Base-by-base conservation (phyloP, 2,329 filamentous ascomycete species). In the Sclerotinia minor region DNA sequence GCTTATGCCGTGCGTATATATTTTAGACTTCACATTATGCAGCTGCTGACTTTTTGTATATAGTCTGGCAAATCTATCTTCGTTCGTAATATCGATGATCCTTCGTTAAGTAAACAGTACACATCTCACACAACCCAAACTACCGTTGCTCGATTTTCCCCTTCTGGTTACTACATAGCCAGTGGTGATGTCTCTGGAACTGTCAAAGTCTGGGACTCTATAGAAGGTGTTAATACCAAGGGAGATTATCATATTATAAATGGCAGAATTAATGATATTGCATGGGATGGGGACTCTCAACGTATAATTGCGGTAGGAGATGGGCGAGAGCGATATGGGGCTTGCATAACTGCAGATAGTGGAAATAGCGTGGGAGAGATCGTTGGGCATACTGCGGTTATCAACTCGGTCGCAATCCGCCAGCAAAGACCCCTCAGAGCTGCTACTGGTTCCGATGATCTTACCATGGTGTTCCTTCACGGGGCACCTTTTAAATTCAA, bases 11-110 rank as follows among this genome's bases (percentile, higher is more conserved):
- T 96, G 84, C 79, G 89, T 63, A 35, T 63, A 41, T 80, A 64
- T 47, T 61, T 69, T 69, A 15, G 45, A 64, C 3, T 21, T 35
- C 2, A 7, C 7, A 19, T 29, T 47, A 19, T n/a, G 19, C 26
- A 49, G 32, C 26, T 24, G 35, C 41, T 41, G 67, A 63, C 70
- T 75, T 44, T 70, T 15, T 9, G 69, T 49, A 15, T 64, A 50
- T 69, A 96, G 92, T 94, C 93, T 65, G 94, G 92, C 77, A 98
- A 98, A 83, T 98, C 94, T 70, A 89, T 99, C 80, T 98, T 97
- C 81, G 84, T 99, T 59, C 92, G 95, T 74, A 94, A 89, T 71
- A 97, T 99, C 81, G 94, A 99, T 81, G 83, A 95, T 78, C 94
- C 94, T 64, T 85, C 92, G 72, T 80, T 90, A 71, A 89, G 89